Base-by-base conservation (phyloP, 2,329 filamentous ascomycete species). In the Fusarium goolgardi region DNA sequence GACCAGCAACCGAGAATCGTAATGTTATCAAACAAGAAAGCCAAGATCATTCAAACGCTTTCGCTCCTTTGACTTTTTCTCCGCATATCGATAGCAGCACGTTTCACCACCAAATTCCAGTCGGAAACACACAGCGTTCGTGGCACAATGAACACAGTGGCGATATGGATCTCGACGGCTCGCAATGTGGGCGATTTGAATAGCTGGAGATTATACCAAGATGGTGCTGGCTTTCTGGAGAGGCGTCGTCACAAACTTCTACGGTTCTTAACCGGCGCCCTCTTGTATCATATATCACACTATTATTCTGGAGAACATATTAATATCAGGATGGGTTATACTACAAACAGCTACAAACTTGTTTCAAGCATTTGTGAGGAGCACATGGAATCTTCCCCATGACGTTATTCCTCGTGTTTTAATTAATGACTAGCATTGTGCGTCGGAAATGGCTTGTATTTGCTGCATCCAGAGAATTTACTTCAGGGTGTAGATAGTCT, bases 21-120 rank as follows among this genome's bases (percentile, higher is more conserved):
- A 25, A 41, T 20, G 13, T 25, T 40, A 35, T 51, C 29, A 52
- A 53, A 32, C 23, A 44, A 34, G 54, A 62, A 35, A 32, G 49
- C 11, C 34, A 18, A 18, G 31, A 29, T 16, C 34, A 15, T 20
- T 34, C 34, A 11, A 52, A 40, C 29, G 13, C 27, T 4, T 47
- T 49, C 13, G 12, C 21, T 45, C 44, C 43, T 10, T 41, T 34
- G 10, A 18, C n/a, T 31, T 23, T 54, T 16, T 23, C 37, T 27
- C 67, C 39, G 4, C 32, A 41, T 3, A 51, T 27, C 29, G 50
- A 50, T 3, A 41, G 20, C 29, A 41, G 25, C 18, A 41, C 47
- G 7, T 37, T 50, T 41, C 52, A 39, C 13, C 57, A 53, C 18
- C 56, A 40, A 50, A 15, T 25, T 18, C 44, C 43, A n/a, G 25